These are phyloP conservation scores for Tolypocladium tropicale DNA, from an alignment of 2,329 filamentous ascomycete species.

Conservation along the genomic window DNA sequence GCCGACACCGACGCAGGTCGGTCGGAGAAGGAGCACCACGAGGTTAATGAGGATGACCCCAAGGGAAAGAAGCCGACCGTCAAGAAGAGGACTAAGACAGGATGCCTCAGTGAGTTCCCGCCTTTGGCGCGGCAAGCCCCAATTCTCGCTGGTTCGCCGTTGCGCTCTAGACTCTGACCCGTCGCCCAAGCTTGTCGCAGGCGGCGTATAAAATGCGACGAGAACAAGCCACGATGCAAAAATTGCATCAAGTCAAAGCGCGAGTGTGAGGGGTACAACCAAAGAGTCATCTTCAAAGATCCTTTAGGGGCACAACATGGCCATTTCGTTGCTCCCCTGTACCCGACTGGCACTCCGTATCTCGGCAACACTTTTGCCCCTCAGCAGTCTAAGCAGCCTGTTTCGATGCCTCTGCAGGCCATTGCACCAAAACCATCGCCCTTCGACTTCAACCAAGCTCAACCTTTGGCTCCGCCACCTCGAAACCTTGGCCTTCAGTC, in stretches of 20 bases:
- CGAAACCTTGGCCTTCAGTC: not conserved
- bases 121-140: not conserved
- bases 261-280: constrained; percentile 74
- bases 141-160: not conserved
- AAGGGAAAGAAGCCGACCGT: constrained; percentile 35
- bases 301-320: constrained; percentile 35
- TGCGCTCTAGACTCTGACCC: constrained; percentile 8
- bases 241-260: constrained; percentile 85
- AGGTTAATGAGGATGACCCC: constrained; percentile 29
- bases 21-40: constrained; percentile 20
- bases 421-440: constrained; percentile 43
- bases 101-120: constrained; percentile 65
- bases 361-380: constrained; percentile 11
- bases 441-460: constrained; percentile 13
- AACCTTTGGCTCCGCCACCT: constrained; percentile 1
- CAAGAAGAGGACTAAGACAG: constrained; percentile 78
- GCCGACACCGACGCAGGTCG: constrained; percentile 4
- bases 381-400: constrained; percentile 26
- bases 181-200: constrained; percentile 66
- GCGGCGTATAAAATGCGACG: constrained; percentile 93
- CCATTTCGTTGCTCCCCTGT: constrained; percentile 30
- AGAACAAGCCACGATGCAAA: constrained; percentile 70
- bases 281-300: constrained; percentile 71
- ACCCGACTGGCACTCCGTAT: constrained; percentile 28
- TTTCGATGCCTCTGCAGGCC: constrained; percentile 25